Conservation (phyloP, 139 green algal genomes). For the Chlorella vulgaris region DNA sequence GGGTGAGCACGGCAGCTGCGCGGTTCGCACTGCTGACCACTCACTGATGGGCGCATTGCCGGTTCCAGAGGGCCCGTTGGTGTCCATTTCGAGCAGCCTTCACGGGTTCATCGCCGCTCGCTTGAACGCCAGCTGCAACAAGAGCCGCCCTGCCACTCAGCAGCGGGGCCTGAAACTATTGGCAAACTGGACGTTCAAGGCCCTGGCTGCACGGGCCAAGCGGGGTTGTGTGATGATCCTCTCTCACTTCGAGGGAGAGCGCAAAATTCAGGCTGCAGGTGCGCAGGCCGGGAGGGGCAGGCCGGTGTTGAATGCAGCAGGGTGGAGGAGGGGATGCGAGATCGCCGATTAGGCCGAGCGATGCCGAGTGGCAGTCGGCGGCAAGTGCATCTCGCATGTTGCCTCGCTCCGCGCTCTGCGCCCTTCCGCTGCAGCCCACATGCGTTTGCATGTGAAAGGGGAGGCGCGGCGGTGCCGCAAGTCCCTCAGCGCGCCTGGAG, state of each 20-base stretch:
- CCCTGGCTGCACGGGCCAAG: neutral
- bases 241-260: neutral
- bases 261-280: neutral
- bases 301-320: too few relatives aligned
- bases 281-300: neutral
- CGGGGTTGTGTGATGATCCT: neutral
- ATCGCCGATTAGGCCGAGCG: too few relatives aligned
- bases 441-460: too few relatives aligned
- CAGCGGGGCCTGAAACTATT: neutral
- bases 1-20: too few relatives aligned
- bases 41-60: conserved; percentile 3
- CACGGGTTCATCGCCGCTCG: neutral
- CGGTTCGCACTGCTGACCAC: neutral
- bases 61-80: neutral
- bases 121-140: neutral
- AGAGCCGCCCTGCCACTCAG: neutral
- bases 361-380: too few relatives aligned
- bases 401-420: too few relatives aligned
- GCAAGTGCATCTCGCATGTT: too few relatives aligned
- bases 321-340: too few relatives aligned
- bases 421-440: too few relatives aligned
- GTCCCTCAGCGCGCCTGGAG: too few relatives aligned
- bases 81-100: conserved; percentile 1
- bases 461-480: too few relatives aligned
- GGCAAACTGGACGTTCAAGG: neutral